phyloP scores from a whole-genome alignment of 148 eudicot species.

The Selenicereus undatus region DNA sequence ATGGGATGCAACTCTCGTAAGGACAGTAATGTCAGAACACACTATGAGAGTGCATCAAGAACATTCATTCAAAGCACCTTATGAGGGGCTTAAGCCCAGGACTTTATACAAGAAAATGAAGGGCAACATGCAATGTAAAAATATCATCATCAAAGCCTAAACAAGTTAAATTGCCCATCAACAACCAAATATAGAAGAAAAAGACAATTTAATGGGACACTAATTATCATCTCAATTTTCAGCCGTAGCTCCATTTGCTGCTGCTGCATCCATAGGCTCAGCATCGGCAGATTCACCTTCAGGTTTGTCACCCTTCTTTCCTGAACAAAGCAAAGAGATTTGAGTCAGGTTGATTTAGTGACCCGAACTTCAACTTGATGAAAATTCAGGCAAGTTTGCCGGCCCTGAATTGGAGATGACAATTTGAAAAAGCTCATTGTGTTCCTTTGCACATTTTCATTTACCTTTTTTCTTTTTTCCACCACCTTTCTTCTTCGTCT shows the following conservation, averaged over 20 bases:
- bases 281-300: slow-evolving; percentile 37
- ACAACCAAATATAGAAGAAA: slow-evolving; percentile 30
- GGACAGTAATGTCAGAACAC: too few relatives aligned
- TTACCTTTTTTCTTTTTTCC: slow-evolving; percentile 98
- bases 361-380: not conserved
- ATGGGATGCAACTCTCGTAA: too few relatives aligned
- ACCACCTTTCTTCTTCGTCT: slow-evolving; percentile 96
- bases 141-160: slow-evolving; percentile 21
- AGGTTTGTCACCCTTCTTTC: slow-evolving; percentile 51
- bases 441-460: not conserved
- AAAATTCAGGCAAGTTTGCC: not conserved
- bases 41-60: not conserved
- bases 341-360: not conserved
- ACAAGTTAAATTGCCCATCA: slow-evolving; percentile 20
- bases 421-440: not conserved
- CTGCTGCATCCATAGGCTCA: slow-evolving; percentile 42
- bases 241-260: slow-evolving; percentile 37
- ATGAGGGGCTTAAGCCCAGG: slow-evolving; percentile 21
- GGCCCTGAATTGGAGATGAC: not conserved
- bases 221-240: slow-evolving; percentile 18
- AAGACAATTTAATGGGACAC: slow-evolving; percentile 33
- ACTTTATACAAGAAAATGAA: slow-evolving; percentile 21
- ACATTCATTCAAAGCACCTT: slow-evolving; percentile 20
- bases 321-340: slow-evolving; percentile 20
- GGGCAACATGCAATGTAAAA: slow-evolving; percentile 12